phyloP scores from a whole-genome alignment of 257 asterid genomes.

The Haberlea rhodopensis region DNA sequence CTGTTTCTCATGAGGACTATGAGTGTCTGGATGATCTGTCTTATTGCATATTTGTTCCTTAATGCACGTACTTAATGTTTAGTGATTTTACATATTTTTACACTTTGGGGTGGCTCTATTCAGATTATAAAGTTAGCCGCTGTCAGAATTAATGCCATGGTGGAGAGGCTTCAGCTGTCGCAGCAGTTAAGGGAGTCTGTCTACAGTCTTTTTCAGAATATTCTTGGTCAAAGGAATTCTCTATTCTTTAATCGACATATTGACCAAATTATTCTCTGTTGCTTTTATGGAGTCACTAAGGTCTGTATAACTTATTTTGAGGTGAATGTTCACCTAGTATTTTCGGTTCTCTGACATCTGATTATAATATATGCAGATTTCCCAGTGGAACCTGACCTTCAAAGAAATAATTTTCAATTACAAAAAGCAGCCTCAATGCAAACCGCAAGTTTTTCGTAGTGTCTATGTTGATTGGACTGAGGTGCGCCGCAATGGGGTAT shows the following conservation, averaged over 20 bases:
- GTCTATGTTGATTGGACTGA: slow-evolving; percentile 53
- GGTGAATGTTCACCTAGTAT: slow-evolving; percentile 14
- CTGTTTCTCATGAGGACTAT: background rate
- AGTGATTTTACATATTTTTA: slow-evolving; percentile 9
- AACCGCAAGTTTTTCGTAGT: slow-evolving; percentile 64
- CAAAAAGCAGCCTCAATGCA: slow-evolving; percentile 67
- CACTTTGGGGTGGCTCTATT: slow-evolving; percentile 17
- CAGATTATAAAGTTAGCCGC: slow-evolving; percentile 95
- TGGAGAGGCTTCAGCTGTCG: slow-evolving; percentile 87
- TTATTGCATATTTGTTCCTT: background rate
- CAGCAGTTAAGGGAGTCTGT: slow-evolving; percentile 80
- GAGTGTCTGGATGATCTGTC: slow-evolving; percentile 7
- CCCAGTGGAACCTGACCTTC: slow-evolving; percentile 58
- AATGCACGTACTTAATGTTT: background rate
- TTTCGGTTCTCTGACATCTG: slow-evolving; percentile 22
- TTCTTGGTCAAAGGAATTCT: slow-evolving; percentile 67
- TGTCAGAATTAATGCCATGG: slow-evolving; percentile 96
- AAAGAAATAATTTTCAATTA: slow-evolving; percentile 64
- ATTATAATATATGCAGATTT: slow-evolving; percentile 58
- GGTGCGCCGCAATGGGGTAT: slow-evolving; percentile 60
- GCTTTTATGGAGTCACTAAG: slow-evolving; percentile 98
- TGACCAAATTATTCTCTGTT: slow-evolving; percentile 94
- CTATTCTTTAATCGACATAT: slow-evolving; percentile 87
- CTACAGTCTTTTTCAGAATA: slow-evolving; percentile 85
- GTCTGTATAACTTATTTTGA: slow-evolving; percentile 37